Percentiles rank a stretch among this genome's conserved stretches.
Conservation (phyloP, 805 yeast species). For the Candida ficus region DNA sequence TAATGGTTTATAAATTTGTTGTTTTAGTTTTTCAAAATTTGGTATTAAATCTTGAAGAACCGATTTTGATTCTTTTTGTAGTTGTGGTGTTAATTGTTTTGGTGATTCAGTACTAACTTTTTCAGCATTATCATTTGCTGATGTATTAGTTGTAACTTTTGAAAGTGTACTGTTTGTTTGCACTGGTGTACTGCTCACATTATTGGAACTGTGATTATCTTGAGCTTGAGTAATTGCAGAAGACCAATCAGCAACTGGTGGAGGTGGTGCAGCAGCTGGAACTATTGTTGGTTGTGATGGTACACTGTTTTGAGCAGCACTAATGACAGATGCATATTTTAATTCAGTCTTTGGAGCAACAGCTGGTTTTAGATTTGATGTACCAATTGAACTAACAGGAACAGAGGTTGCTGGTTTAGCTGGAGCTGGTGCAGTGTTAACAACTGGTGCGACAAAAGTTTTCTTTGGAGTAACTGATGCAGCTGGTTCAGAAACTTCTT, state of each 20-base stretch:
- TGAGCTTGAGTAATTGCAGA: conserved; percentile 3
- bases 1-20: conserved; percentile 46
- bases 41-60: conserved; percentile 24
- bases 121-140: background rate
- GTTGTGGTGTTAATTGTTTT: no score
- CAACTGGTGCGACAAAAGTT: conserved; percentile 12
- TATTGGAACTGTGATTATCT: background rate
- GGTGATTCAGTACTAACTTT: background rate
- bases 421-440: conserved; percentile 2
- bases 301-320: conserved; percentile 14
- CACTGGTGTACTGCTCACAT: conserved; percentile 8
- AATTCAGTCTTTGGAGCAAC: conserved; percentile 50
- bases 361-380: conserved; percentile 43
- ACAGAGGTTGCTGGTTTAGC: conserved; percentile 5
- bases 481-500: conserved; percentile 7
- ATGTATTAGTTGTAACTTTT: conserved; percentile 8
- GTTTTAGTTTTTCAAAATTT: conserved; percentile 28
- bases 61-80: conserved; percentile 4
- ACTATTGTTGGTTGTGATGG: conserved; percentile 1
- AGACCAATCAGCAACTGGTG: conserved; percentile 7
- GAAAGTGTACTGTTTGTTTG: conserved; percentile 5
- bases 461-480: conserved; percentile 6
- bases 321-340: conserved; percentile 47
- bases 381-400: conserved; percentile 1
- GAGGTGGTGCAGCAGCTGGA: conserved; percentile 8